phyloP scores from a whole-genome alignment of 2,329 filamentous ascomycete genomes.

The Diaporthe helianthi region DNA sequence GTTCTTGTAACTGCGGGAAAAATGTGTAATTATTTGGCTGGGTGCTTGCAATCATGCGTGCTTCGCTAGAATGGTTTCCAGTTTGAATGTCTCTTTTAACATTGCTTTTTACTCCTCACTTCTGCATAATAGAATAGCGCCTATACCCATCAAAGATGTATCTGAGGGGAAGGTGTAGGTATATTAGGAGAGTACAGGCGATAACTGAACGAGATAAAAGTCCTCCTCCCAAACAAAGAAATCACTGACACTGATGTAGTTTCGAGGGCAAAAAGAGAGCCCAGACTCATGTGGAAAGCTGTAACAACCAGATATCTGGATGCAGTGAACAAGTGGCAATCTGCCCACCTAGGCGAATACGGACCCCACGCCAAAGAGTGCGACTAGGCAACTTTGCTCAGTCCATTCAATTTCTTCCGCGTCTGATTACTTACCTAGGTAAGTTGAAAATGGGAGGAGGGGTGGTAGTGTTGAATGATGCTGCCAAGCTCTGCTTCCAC shows the following conservation, averaged over 20 bases:
- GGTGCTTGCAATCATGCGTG: not conserved
- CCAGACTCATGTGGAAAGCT: not conserved
- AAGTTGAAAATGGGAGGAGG: no score
- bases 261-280: not conserved
- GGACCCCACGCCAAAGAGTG: not conserved
- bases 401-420: not conserved
- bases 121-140: no score
- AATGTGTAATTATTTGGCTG: no score
- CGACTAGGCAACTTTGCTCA: not conserved
- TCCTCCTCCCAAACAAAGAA: no score
- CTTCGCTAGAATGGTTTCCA: not conserved
- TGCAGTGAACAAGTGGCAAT: not conserved
- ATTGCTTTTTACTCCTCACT: not conserved
- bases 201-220: no score
- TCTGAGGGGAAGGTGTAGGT: no score
- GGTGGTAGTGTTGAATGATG: not conserved
- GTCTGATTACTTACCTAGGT: not conserved
- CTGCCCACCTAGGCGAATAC: not conserved
- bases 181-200: no score
- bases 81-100: not conserved
- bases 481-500: not conserved
- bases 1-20: no score
- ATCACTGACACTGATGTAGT: not conserved
- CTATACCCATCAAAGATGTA: not conserved
- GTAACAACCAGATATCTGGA: not conserved